Base-by-base conservation (phyloP, 2,329 filamentous ascomycete species). In the Alternaria incomplexa region DNA sequence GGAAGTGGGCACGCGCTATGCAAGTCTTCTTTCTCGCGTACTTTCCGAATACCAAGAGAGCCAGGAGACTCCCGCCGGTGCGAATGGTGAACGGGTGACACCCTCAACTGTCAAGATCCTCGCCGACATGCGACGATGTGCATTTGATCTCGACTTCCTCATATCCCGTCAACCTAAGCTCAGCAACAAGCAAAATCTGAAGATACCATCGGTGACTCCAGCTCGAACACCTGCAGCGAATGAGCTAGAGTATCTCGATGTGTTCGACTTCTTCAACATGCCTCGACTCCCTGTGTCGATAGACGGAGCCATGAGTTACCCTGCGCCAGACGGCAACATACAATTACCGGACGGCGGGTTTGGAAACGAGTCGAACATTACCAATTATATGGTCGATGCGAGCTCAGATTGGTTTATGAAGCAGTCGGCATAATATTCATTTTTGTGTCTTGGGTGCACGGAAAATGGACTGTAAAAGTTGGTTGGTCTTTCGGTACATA, bases 181-280 rank as follows among this genome's bases (percentile, higher is more conserved):
- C 43, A 69, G 70, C 47, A 67, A 67, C 44, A 67, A 71, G 36
- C 67, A 72, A 17, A 84, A 80, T 83, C 22, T 71, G 20, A 60
- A 36, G 28, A 47, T 60, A 22, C 61, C 69, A 7, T 71, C 73
- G 12, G 61, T 79, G 15, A 90, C 89, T 1, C 88, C 89, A 1
- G 86, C 87, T 2, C 86, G 88, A 66, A 91, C 90, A 28, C 91
- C 92, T 1, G 91, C 89, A 10, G 87, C 91, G 2, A 93, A 96
- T 69, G 93, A 97, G 74, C 83, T 97, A 4, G 94, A 97, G 77
- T 97, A 96, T 76, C 83, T 97, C 3, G 93, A 97, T 72, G 92
- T 97, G 0, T 97, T 97, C 77, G 93, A 96, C 71, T 97, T 96
- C 76, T 97, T 97, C 84, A 97, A 97, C 76, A 89, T 96, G 59